Conservation (phyloP, 75 land plant genomes). For the Pinus albicaulis region DNA sequence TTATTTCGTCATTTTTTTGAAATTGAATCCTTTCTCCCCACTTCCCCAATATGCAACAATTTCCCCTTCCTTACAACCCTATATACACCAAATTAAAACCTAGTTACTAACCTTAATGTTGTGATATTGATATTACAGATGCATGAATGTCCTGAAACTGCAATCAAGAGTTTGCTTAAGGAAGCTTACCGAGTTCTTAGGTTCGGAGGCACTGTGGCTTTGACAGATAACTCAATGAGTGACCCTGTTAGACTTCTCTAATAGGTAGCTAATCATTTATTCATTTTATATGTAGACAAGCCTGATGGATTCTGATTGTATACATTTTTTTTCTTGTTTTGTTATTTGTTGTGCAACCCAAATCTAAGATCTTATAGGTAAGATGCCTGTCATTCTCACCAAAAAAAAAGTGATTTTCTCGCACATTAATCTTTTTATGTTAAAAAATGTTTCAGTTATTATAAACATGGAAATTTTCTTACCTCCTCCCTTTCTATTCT, state of each 20-base stretch:
- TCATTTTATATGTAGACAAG: not conserved
- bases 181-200: constrained; percentile 76
- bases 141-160: constrained; percentile 87
- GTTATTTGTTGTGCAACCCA: constrained; percentile 35
- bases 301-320: not conserved
- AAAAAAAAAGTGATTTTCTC: not conserved
- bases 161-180: constrained; percentile 50
- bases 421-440: not conserved
- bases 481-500: constrained; percentile 5
- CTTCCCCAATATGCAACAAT: too few relatives aligned
- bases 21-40: not conserved
- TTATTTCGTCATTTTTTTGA: not conserved
- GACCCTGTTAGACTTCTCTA: not conserved
- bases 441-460: not conserved
- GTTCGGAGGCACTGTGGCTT: constrained; percentile 84
- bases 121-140: constrained; percentile 34
- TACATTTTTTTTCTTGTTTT: not conserved
- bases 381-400: not conserved
- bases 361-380: constrained; percentile 90
- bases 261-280: not conserved
- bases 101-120: not conserved
- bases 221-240: constrained; percentile 78
- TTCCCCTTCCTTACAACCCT: too few relatives aligned
- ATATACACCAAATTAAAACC: too few relatives aligned
- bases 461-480: not conserved